A percentile compares a stretch with the other conserved stretches of the same genome.
Conservation (phyloP, 1,284 basidiomycete species). For the Trametes polyzona region DNA sequence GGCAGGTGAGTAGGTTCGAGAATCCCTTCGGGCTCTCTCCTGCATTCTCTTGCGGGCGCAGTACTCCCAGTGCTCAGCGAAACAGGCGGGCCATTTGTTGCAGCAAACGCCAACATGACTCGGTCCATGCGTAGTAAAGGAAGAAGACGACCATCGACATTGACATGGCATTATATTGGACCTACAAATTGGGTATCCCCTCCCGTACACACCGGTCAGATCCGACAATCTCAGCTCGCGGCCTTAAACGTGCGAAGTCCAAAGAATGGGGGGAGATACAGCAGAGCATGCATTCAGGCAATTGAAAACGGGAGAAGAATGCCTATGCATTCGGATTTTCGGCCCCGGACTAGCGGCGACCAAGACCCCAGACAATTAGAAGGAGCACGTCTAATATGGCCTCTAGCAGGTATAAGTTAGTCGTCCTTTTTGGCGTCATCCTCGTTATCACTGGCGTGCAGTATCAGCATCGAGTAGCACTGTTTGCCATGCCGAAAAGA, state of each 20-base stretch:
- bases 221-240: too few relatives aligned
- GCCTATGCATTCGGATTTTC: conserved; percentile 17
- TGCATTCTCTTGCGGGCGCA: background rate
- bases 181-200: too few relatives aligned
- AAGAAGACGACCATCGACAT: too few relatives aligned
- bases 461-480: background rate
- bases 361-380: conserved; percentile 14
- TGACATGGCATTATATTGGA: too few relatives aligned
- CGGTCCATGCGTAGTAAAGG: too few relatives aligned
- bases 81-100: background rate
- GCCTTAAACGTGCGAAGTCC: too few relatives aligned
- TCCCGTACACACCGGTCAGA: too few relatives aligned
- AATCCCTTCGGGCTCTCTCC: conserved; percentile 4
- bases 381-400: conserved; percentile 23
- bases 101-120: too few relatives aligned
- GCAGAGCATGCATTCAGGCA: background rate
- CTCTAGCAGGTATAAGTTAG: conserved; percentile 22
- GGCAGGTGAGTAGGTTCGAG: conserved; percentile 29
- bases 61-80: background rate
- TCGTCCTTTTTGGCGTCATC: conserved; percentile 28
- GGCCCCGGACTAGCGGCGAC: conserved; percentile 10
- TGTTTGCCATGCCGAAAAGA: background rate
- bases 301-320: background rate
- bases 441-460: background rate
- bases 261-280: background rate